phyloP scores from a whole-genome alignment of 2,329 filamentous ascomycete genomes.

The Penicillium frequentans region DNA sequence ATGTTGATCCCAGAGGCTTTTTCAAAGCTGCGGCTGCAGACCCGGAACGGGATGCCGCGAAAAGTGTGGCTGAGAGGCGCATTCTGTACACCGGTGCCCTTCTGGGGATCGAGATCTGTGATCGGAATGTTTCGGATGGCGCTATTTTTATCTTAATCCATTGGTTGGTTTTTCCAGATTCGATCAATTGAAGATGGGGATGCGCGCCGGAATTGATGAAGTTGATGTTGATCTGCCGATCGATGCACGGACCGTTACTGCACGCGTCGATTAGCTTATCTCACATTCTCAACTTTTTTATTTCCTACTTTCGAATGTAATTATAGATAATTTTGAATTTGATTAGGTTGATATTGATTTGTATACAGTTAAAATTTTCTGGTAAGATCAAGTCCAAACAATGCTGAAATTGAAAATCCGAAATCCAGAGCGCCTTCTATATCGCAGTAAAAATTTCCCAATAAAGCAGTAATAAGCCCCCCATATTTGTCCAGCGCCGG shows the following conservation, averaged over 20 bases:
- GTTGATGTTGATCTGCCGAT: slow-evolving; percentile 8
- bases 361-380: background rate
- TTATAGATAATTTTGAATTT: background rate
- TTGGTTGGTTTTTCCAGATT: background rate
- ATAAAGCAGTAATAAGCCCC: background rate
- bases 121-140: background rate
- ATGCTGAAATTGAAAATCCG: background rate
- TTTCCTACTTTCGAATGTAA: background rate
- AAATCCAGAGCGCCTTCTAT: background rate
- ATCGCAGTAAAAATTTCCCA: background rate
- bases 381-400: background rate
- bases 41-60: background rate
- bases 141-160: background rate
- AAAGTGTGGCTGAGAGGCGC: slow-evolving; percentile 4
- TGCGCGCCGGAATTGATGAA: background rate
- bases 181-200: background rate
- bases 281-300: background rate
- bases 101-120: background rate
- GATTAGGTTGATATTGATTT: background rate
- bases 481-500: slow-evolving; percentile 5
- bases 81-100: background rate
- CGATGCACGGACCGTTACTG: slow-evolving; percentile 14
- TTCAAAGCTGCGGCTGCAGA: background rate
- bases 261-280: slow-evolving; percentile 4
- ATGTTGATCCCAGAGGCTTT: background rate